Percentiles rank a stretch among this genome's conserved stretches.
phyloP scores from a whole-genome alignment of 768 basidiomycete species.

The Lactifluus echinatus region DNA sequence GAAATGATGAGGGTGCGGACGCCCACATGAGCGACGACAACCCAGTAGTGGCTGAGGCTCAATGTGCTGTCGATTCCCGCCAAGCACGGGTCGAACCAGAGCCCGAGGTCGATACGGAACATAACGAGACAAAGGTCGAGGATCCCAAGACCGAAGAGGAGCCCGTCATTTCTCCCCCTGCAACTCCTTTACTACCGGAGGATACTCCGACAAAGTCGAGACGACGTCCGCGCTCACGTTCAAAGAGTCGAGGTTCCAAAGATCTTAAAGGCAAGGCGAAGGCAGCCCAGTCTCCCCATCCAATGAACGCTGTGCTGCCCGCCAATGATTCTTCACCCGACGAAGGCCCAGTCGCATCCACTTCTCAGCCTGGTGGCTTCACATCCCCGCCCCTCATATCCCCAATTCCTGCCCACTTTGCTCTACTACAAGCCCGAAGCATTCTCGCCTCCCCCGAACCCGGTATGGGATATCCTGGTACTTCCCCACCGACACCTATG shows the following conservation, averaged over 20 bases:
- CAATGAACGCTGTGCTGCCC: slow-evolving; percentile 35
- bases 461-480: slow-evolving; percentile 53
- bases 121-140: slow-evolving; percentile 13
- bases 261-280: slow-evolving; percentile 49
- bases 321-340: slow-evolving; percentile 62
- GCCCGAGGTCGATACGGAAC: slow-evolving; percentile 11
- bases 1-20: slow-evolving; percentile 22
- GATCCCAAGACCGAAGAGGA: slow-evolving; percentile 23
- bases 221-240: slow-evolving; percentile 66
- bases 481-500: slow-evolving; percentile 56
- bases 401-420: slow-evolving; percentile 50
- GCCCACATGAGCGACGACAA: slow-evolving; percentile 10
- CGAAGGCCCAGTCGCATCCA: slow-evolving; percentile 31
- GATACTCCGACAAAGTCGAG: slow-evolving; percentile 35
- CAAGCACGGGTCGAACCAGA: slow-evolving; percentile 1
- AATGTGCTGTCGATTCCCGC: not conserved
- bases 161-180: slow-evolving; percentile 16
- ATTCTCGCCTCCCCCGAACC: slow-evolving; percentile 37
- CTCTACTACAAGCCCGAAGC: slow-evolving; percentile 19
- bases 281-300: slow-evolving; percentile 34
- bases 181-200: slow-evolving; percentile 20
- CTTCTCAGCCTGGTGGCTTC: slow-evolving; percentile 15
- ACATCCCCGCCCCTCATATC: slow-evolving; percentile 35
- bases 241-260: slow-evolving; percentile 51
- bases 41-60: slow-evolving; percentile 7